Evolutionary conservation across 345 rosid genomes (phyloP).

Genomic region (Populus euphratica): DNA sequence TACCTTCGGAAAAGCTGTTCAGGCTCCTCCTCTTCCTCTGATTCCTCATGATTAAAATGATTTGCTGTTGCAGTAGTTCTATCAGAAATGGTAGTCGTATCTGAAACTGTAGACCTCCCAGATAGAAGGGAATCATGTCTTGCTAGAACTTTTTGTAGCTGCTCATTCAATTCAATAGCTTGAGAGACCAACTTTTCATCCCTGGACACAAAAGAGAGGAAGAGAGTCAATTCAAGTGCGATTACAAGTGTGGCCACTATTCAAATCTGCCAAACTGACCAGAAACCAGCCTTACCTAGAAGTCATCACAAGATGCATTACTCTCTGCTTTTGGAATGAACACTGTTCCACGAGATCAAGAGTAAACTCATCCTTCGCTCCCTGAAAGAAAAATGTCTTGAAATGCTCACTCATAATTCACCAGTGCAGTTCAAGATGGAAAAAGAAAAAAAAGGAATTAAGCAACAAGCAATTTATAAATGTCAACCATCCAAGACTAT

Average conservation of each 20-base stretch:
- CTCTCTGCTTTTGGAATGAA: slow-evolving; percentile 94
- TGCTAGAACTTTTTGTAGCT: slow-evolving; percentile 73
- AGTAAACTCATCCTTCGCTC: slow-evolving; percentile 84
- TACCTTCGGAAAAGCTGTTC: slow-evolving; percentile 91
- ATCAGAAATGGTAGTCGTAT: slow-evolving; percentile 16
- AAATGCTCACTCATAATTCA: neutral
- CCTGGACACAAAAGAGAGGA: slow-evolving; percentile 37
- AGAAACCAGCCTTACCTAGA: slow-evolving; percentile 51
- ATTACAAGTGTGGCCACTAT: neutral
- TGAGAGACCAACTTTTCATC: slow-evolving; percentile 79
- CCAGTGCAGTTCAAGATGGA: neutral
- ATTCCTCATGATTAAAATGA: slow-evolving; percentile 42
- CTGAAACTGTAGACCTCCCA: slow-evolving; percentile 25
- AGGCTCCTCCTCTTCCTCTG: slow-evolving; percentile 71
- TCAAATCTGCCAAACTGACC: neutral
- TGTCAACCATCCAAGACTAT: neutral
- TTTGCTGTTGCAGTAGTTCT: slow-evolving; percentile 27
- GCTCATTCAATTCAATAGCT: slow-evolving; percentile 90
- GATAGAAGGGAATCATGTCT: slow-evolving; percentile 76
- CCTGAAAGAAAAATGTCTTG: slow-evolving; percentile 41
- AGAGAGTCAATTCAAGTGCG: slow-evolving; percentile 11
- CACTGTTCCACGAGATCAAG: slow-evolving; percentile 99
- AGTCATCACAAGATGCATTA: slow-evolving; percentile 88
- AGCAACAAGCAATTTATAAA: neutral
- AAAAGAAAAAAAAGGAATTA: slow-evolving; percentile 13